Conservation (phyloP, 1,139 yeast genomes). For the Nakaseomyces delphensis region DNA sequence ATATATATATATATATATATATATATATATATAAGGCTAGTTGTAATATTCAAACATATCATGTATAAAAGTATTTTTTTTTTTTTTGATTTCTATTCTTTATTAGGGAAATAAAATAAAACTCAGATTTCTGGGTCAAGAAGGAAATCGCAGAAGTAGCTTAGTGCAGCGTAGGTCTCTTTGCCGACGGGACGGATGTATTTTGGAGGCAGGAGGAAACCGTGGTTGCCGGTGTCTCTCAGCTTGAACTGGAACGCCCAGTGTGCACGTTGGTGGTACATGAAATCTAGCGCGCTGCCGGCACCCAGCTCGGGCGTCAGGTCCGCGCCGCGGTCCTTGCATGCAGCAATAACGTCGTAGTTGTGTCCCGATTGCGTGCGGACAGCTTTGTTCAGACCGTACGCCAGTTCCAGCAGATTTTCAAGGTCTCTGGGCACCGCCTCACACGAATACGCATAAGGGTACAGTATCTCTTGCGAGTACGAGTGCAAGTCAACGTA, state of each 20-base stretch:
- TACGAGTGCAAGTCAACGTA: conserved; percentile 79
- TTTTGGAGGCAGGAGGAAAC: conserved; percentile 67
- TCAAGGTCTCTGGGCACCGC: conserved; percentile 71
- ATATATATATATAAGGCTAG: neutral
- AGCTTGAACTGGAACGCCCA: conserved; percentile 82
- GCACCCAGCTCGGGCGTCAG: conserved; percentile 65
- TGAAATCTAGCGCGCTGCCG: conserved; percentile 74
- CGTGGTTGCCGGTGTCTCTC: conserved; percentile 77
- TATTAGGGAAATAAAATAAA: neutral
- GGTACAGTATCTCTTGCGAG: conserved; percentile 73
- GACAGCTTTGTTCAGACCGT: conserved; percentile 68
- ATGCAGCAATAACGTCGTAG: conserved; percentile 67
- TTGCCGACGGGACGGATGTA: conserved; percentile 68
- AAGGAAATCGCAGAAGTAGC: conserved; percentile 62
- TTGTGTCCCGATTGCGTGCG: conserved; percentile 52
- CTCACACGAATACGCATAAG: conserved; percentile 72
- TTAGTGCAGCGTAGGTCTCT: conserved; percentile 61
- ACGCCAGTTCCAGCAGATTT: conserved; percentile 69
- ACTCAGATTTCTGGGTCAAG: conserved; percentile 35
- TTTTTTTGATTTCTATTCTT: neutral
- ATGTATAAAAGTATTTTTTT: too few relatives aligned
- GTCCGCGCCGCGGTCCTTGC: conserved; percentile 64
- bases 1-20: neutral
- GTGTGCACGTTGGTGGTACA: conserved; percentile 72
- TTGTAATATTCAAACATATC: too few relatives aligned